Conservation (phyloP, 2,329 filamentous ascomycete species). For the Pestalotiopsis sp. region DNA sequence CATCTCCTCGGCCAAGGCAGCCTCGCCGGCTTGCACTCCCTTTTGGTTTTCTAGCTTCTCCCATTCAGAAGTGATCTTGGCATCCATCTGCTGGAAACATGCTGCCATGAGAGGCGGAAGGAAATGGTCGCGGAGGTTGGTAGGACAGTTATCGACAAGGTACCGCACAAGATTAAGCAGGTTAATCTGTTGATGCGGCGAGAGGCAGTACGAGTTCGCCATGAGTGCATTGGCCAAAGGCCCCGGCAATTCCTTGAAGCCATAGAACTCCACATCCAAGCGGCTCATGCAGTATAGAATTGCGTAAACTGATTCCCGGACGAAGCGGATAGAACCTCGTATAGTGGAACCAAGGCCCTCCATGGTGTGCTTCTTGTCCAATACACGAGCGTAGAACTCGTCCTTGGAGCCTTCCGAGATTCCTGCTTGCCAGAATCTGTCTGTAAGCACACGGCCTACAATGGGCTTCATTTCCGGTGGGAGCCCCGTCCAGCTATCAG, state of each 20-base stretch:
- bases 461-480: constrained; percentile 75
- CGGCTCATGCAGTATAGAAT: constrained; percentile 93
- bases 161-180: constrained; percentile 86
- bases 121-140: constrained; percentile 75
- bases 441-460: constrained; percentile 82
- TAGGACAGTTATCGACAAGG: constrained; percentile 89
- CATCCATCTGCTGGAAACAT: constrained; percentile 84
- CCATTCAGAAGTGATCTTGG: constrained; percentile 89
- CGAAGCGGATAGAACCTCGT: constrained; percentile 82
- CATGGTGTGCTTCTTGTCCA: constrained; percentile 83
- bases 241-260: constrained; percentile 79
- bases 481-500: constrained; percentile 78
- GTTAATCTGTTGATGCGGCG: constrained; percentile 92
- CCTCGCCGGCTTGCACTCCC: constrained; percentile 65
- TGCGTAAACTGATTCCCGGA: constrained; percentile 91
- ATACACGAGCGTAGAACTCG: constrained; percentile 91
- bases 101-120: constrained; percentile 80
- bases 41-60: constrained; percentile 69
- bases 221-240: constrained; percentile 86
- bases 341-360: constrained; percentile 95
- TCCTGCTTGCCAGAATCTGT: constrained; percentile 97
- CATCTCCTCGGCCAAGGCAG: constrained; percentile 93
- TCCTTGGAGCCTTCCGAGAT: constrained; percentile 96
- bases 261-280: constrained; percentile 86
- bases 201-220: constrained; percentile 77